Conservation (phyloP, 129 eudicot species). For the Sambucus nigra region DNA sequence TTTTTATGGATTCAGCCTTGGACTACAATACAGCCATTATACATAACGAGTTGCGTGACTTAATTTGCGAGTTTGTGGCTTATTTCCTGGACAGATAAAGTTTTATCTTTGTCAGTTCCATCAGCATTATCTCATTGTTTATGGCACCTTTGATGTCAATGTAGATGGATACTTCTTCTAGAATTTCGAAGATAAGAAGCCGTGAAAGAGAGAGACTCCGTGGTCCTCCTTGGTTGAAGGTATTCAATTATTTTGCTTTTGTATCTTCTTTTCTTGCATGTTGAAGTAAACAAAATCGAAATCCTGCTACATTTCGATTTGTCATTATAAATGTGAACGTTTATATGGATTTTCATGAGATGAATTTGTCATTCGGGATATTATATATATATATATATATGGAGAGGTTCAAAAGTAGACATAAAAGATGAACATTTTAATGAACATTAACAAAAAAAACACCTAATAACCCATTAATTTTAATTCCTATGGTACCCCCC, state of each 20-base stretch:
- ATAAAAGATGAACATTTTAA: too few species aligned
- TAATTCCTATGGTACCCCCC: too few species aligned
- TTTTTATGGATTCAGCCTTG: not conserved
- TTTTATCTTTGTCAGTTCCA: not conserved
- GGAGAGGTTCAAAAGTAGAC: too few species aligned
- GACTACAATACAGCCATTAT: not conserved
- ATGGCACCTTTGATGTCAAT: conserved; percentile 40
- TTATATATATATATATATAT: too few species aligned
- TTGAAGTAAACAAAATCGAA: not conserved
- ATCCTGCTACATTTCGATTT: too few species aligned
- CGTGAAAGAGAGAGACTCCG: conserved; percentile 92
- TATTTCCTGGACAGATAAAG: not conserved
- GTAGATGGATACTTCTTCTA: conserved; percentile 98
- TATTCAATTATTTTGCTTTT: conserved; percentile 9
- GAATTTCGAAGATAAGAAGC: conserved; percentile 90
- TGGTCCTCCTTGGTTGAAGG: conserved; percentile 99
- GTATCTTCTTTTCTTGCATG: not conserved
- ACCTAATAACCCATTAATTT: too few species aligned
- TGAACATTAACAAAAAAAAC: too few species aligned
- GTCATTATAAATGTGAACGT: too few species aligned
- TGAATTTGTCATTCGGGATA: too few species aligned
- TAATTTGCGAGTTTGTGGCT: not conserved
- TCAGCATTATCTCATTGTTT: conserved; percentile 7
- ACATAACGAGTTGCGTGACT: not conserved
- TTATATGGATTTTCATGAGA: too few species aligned